These are phyloP conservation scores for Bryoerythrophyllum caledonicum DNA, from an alignment of 225 moss, liverwort and hornwort genomes.

Conservation along the genomic window DNA sequence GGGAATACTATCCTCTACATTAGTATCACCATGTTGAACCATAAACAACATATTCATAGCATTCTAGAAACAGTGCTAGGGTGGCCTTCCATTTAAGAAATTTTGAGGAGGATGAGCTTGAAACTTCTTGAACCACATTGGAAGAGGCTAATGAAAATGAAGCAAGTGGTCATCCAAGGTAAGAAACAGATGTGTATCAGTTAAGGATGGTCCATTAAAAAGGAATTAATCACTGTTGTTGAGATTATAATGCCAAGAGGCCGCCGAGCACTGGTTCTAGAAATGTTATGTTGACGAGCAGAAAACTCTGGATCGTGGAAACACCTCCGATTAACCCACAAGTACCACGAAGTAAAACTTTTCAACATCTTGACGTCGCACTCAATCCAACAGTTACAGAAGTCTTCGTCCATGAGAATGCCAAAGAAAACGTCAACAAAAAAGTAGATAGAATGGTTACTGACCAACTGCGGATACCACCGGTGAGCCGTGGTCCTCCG, in stretches of 20 bases:
- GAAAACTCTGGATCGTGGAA: not conserved
- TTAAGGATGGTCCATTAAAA: too few species aligned
- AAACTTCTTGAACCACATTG: too few species aligned
- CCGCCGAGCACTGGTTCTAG: too few species aligned
- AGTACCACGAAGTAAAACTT: not conserved
- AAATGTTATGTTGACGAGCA: not conserved
- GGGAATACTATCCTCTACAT: too few species aligned
- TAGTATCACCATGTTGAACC: not conserved
- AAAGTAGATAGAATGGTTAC: slow-evolving; percentile 21
- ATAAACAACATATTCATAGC: not conserved
- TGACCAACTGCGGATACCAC: slow-evolving; percentile 60
- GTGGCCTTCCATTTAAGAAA: too few species aligned
- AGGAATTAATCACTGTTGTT: too few species aligned
- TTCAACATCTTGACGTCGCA: not conserved
- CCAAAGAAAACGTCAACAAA: not conserved
- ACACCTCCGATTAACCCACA: not conserved
- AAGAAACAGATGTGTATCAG: too few species aligned
- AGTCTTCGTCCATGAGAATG: not conserved
- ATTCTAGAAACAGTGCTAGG: too few species aligned
- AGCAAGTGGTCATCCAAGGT: too few species aligned
- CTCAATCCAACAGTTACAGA: not conserved
- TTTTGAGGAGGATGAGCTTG: too few species aligned
- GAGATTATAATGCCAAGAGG: too few species aligned
- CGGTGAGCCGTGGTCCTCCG: slow-evolving; percentile 53
- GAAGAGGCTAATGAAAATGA: too few species aligned